Evolutionary conservation across 1,284 basidiomycete genomes (phyloP).

Genomic region (Microbotryum violaceum): DNA sequence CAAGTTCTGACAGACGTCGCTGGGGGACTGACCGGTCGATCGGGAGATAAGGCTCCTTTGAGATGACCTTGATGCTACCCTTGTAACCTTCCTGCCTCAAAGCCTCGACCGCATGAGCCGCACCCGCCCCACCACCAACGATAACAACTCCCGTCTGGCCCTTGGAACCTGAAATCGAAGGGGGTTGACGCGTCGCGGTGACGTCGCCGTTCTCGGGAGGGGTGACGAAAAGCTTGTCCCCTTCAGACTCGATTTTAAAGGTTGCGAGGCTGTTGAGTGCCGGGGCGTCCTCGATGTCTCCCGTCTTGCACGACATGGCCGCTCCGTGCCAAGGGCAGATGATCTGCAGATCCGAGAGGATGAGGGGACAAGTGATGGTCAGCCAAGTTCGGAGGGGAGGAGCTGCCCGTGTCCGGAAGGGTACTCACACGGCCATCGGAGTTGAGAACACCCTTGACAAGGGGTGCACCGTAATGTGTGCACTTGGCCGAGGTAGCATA

Average conservation of each 20-base stretch:
- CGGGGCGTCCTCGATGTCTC: constrained; percentile 72
- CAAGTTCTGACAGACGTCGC: constrained; percentile 41
- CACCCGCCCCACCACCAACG: constrained; percentile 74
- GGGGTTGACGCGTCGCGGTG: constrained; percentile 35
- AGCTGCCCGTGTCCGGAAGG: not conserved
- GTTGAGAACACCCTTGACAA: constrained; percentile 74
- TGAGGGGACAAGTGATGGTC: not conserved
- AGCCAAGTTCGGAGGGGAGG: not conserved
- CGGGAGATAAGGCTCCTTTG: constrained; percentile 70
- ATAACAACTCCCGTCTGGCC: constrained; percentile 59
- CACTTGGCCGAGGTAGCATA: constrained; percentile 75
- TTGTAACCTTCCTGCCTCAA: constrained; percentile 75
- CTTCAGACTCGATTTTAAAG: constrained; percentile 53
- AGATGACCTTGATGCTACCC: constrained; percentile 68
- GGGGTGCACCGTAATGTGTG: constrained; percentile 75
- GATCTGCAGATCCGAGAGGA: constrained; percentile 33
- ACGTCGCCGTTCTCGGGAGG: constrained; percentile 39
- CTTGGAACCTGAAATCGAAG: constrained; percentile 44
- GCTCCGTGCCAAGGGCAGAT: constrained; percentile 81
- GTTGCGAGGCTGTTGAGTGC: constrained; percentile 76
- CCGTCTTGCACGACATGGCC: constrained; percentile 68
- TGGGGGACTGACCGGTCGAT: constrained; percentile 55
- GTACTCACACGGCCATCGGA: constrained; percentile 56
- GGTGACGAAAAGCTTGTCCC: constrained; percentile 44
- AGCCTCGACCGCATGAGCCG: constrained; percentile 72